Conservation (phyloP, 352 stramenopile species). For the Globisporangium yorkense region DNA sequence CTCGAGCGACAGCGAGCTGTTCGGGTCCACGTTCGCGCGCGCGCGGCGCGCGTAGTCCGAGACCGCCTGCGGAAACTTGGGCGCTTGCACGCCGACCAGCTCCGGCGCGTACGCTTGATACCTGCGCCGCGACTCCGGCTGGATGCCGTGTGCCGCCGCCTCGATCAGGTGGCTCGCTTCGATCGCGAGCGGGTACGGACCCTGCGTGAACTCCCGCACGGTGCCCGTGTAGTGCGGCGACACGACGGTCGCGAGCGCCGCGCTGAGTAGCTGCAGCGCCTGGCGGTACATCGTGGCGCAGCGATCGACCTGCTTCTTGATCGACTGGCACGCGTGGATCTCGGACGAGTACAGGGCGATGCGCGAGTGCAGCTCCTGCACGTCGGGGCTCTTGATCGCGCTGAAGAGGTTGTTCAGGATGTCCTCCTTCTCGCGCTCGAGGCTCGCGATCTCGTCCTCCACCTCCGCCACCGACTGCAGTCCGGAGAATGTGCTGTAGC, state of each 20-base stretch:
- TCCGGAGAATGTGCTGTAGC: constrained; percentile 15
- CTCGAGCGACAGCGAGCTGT: constrained; percentile 54
- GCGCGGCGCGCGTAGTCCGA: constrained; percentile 40
- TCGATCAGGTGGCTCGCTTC: constrained; percentile 76
- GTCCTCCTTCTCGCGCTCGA: constrained; percentile 71
- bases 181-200: constrained; percentile 64
- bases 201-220: constrained; percentile 71
- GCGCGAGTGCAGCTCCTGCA: constrained; percentile 63
- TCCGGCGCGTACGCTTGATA: constrained; percentile 61
- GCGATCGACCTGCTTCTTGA: constrained; percentile 72
- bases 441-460: constrained; percentile 50
- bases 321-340: constrained; percentile 69
- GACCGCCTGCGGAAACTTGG: constrained; percentile 45
- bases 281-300: constrained; percentile 69
- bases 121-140: constrained; percentile 67
- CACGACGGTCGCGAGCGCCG: constrained; percentile 65
- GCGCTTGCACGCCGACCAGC: constrained; percentile 30
- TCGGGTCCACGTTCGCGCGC: constrained; percentile 24
- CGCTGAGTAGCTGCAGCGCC: constrained; percentile 62
- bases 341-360: constrained; percentile 72
- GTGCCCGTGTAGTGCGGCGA: constrained; percentile 63
- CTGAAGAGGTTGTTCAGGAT: constrained; percentile 61
- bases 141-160: constrained; percentile 56
- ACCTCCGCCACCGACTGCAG: constrained; percentile 30
- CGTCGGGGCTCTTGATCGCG: constrained; percentile 48